Conservation (phyloP, 352 stramenopile species). For the Phytophthora vignae region DNA sequence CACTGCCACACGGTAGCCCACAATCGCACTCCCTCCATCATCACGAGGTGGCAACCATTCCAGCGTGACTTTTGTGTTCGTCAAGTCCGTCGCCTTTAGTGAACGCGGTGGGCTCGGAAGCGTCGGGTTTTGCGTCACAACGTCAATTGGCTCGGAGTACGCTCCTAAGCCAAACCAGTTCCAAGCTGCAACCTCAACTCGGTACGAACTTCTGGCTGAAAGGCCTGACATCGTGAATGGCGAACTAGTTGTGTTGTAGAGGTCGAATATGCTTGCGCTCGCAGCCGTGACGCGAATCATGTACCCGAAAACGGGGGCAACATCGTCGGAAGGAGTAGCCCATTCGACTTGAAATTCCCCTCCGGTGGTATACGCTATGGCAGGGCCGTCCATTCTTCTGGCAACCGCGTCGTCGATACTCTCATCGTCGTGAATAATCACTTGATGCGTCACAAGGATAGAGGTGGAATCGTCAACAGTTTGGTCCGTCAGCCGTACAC, state of each 20-base stretch:
- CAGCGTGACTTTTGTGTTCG: slow-evolving; percentile 35
- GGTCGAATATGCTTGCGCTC: slow-evolving; percentile 30
- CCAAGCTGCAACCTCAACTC: slow-evolving; percentile 55
- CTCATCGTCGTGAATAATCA: slow-evolving; percentile 64
- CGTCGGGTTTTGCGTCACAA: slow-evolving; percentile 43
- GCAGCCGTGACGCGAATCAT: slow-evolving; percentile 44
- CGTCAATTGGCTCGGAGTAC: slow-evolving; percentile 34
- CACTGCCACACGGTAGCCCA: slow-evolving; percentile 26
- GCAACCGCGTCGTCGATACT: slow-evolving; percentile 41
- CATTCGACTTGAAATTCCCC: slow-evolving; percentile 61
- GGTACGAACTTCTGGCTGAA: slow-evolving; percentile 37
- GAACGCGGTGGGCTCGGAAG: slow-evolving; percentile 35
- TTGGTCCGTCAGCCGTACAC: slow-evolving; percentile 44
- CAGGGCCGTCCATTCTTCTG: slow-evolving; percentile 9
- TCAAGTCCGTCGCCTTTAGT: slow-evolving; percentile 9
- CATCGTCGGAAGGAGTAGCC: slow-evolving; percentile 14
- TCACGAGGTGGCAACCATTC: slow-evolving; percentile 52
- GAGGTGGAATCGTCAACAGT: not conserved
- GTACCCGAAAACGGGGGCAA: slow-evolving; percentile 27
- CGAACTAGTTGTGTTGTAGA: slow-evolving; percentile 51
- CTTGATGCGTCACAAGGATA: slow-evolving; percentile 34
- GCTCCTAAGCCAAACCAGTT: slow-evolving; percentile 53
- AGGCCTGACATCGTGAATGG: slow-evolving; percentile 55
- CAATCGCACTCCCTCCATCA: slow-evolving; percentile 43
- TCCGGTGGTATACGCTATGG: slow-evolving; percentile 40